phyloP scores from a whole-genome alignment of 768 basidiomycete genomes.

The Kwoniella mangroviensis region DNA sequence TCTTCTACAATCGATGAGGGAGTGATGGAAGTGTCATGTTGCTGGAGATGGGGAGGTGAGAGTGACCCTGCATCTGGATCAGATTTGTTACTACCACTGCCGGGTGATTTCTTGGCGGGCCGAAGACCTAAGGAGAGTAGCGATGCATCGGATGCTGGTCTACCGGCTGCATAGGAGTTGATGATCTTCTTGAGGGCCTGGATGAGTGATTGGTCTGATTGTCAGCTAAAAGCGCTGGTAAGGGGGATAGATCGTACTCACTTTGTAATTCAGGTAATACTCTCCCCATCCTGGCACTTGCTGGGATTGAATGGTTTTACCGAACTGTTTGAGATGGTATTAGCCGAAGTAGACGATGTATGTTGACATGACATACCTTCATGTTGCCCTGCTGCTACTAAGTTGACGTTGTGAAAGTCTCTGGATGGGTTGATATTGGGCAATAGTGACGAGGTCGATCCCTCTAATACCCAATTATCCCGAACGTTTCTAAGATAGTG shows the following conservation, averaged over 20 bases:
- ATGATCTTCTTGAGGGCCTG: conserved; percentile 71
- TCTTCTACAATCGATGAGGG: conserved; percentile 28
- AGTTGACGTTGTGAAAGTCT: no score
- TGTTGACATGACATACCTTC: conserved; percentile 17
- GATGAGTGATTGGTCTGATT: background rate
- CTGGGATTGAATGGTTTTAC: conserved; percentile 94
- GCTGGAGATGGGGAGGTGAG: conserved; percentile 5
- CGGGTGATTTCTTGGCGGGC: conserved; percentile 64
- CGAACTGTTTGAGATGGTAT: conserved; percentile 68
- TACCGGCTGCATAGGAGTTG: conserved; percentile 86
- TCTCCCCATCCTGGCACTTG: conserved; percentile 96
- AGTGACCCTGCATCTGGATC: conserved; percentile 12
- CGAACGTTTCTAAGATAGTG: background rate
- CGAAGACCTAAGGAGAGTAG: conserved; percentile 80
- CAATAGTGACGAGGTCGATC: no score
- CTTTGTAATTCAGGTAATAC: conserved; percentile 97
- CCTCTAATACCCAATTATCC: background rate
- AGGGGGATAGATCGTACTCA: conserved; percentile 16
- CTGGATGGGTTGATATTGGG: no score
- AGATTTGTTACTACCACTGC: conserved; percentile 7
- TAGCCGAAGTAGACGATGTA: background rate
- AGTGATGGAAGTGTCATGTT: conserved; percentile 8
- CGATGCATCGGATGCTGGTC: conserved; percentile 87
- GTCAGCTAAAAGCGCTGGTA: background rate
- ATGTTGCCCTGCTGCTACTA: conserved; percentile 2